Evolutionary conservation across 768 basidiomycete genomes (phyloP), one percentile per base, ranked within the genome.

Genomic region (Xanthoconium stramineum): DNA sequence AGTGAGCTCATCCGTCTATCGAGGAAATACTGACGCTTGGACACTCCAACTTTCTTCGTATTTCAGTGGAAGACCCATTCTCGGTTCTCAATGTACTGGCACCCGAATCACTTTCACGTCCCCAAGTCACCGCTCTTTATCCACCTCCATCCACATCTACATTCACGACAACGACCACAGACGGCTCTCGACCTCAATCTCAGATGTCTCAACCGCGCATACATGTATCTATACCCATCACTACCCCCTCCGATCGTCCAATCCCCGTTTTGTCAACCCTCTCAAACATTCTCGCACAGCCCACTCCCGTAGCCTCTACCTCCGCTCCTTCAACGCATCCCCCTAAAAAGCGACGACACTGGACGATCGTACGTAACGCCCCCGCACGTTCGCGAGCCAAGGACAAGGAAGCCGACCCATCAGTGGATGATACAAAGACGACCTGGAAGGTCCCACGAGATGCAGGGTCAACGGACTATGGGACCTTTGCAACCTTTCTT

Each of bases 41-140:
- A 51, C 45, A 40, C 19, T 24, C 52, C 30, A 40, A 1, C 8
- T 38, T 39, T 50, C 33, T 35, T 57, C 42, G 54, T 57, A 30
- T 60, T 39, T 48, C 49, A 90, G 88, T 90, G 80, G 89, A 91
- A 67, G 87, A 90, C 58, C 88, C 89, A 1, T 90, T 90, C 67
- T 79, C 85, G 11, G 71, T 87, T 1, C 77, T 91, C 3, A 85
- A 82, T 17, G 74, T 75, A 36, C 76, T 90, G 46, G 83, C 81
- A 12, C 85, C 85, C 11, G 85, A 88, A 11, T 75, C 78, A 0
- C 76, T 64, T 6, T 69, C 77, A n/a, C 76, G 80, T 28, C 88
- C 87, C 4, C 76, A 74, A 36, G 72, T 90, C 14, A 74, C 76
- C 4, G 81, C 87, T 10, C 71, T 91, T 13, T 83, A 81, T 63